Evolutionary conservation across 768 basidiomycete genomes (phyloP), one percentile per base, ranked within the genome.

Genomic region (Boletus insuetus): DNA sequence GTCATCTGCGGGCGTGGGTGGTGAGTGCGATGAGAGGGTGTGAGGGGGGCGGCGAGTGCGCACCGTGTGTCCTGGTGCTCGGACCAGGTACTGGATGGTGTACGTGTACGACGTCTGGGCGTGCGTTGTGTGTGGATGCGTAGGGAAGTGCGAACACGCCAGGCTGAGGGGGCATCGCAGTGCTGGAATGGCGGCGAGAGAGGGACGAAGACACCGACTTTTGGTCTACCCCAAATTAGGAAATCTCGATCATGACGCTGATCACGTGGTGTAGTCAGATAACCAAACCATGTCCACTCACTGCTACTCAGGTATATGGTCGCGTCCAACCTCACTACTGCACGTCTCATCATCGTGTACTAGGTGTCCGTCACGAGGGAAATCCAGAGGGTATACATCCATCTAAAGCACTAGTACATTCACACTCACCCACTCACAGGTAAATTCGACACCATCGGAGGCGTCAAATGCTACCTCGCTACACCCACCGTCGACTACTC

Each of bases 131-230:
- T 14, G 72, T 74, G 47, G 81, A 75, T 31, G 78, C 73, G 65
- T 82, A 82, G 16, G 84, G 80, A 16, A 87, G 68, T 4, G 84
- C 75, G 64, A 89, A 89, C 58, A 87, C 74, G 50, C 86, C 86
- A 59, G 81, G 83, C 58, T 87, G 85, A 43, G 86, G 86, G 46
- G 85, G 85, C 83, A 86, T 86, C 63, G 51, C 48, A 37, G 31
- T 24, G 38, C 19, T 46, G 24, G 11, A 26, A 41, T 26, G 29
- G 37, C 12, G 47, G 39, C 12, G 24, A 35, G 44, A 49, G 47
- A 42, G 39, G 20, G 26, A 43, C 37, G 17, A n/a, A 22, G 49
- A 43, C 38, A 7, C 49, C 41, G 45, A 58, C 29, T 54, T 59
- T 66, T 67, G 46, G 63, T 19, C 50, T 46, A 32, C 1, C 26